Conservation (phyloP, 805 yeast species). For the Saccharomycopsis amapae region DNA sequence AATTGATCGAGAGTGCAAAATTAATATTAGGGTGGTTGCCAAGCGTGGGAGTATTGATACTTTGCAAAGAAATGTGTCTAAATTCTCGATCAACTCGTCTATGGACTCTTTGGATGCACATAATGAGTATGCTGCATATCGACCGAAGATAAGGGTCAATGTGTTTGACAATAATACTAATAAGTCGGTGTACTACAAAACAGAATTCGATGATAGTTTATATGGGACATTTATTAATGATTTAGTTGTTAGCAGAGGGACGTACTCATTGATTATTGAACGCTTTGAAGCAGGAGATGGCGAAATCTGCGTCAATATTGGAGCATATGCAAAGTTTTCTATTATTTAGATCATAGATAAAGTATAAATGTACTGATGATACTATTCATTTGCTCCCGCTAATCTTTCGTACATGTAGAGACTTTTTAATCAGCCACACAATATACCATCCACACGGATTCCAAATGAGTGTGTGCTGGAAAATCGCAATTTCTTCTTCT, state of each 20-base stretch:
- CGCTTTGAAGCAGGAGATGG: constrained; percentile 44
- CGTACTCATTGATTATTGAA: constrained; percentile 38
- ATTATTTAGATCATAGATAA: neutral
- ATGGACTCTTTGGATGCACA: too few species aligned
- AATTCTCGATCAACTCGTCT: neutral
- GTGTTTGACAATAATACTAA: constrained; percentile 29
- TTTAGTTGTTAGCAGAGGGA: constrained; percentile 24
- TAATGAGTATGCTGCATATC: constrained; percentile 27
- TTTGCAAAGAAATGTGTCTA: too few species aligned
- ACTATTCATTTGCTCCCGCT: neutral
- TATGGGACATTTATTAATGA: constrained; percentile 39
- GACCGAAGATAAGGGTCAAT: constrained; percentile 42
- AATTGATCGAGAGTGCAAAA: constrained; percentile 21
- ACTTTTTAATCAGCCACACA: too few species aligned
- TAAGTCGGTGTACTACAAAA: constrained; percentile 32
- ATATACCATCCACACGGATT: too few species aligned
- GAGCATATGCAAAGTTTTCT: constrained; percentile 25
- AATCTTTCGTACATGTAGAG: too few species aligned
- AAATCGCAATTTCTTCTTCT: too few species aligned
- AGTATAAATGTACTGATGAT: neutral
- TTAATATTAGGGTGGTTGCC: constrained; percentile 23
- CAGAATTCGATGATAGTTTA: constrained; percentile 35
- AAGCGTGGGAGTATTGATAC: neutral
- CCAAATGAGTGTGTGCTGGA: too few species aligned
- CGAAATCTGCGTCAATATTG: constrained; percentile 33